Percentiles rank a stretch among this genome's conserved stretches.
These are phyloP conservation scores for Selenicereus undatus DNA, from an alignment of 148 eudicot genomes.

Conservation along the genomic window DNA sequence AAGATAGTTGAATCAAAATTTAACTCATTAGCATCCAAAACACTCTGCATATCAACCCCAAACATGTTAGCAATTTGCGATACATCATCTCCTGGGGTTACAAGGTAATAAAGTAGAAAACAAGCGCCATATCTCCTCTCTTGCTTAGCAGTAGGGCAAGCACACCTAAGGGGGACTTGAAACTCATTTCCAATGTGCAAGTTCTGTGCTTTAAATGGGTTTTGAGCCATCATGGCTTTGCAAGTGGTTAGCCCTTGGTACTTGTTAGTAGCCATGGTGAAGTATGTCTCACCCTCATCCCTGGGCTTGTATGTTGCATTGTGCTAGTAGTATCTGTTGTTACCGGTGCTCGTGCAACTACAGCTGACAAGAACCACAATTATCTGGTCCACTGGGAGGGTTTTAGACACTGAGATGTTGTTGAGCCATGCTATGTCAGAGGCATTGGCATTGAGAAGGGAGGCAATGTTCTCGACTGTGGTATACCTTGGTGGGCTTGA, in stretches of 20 bases:
- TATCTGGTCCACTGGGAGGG: constrained; percentile 32
- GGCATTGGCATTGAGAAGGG: constrained; percentile 41
- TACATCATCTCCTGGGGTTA: constrained; percentile 29
- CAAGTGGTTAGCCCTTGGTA: constrained; percentile 62
- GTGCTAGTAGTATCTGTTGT: constrained; percentile 43
- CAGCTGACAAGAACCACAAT: constrained; percentile 52
- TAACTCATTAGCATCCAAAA: constrained; percentile 60
- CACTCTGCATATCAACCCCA: constrained; percentile 29
- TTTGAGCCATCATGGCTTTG: constrained; percentile 50
- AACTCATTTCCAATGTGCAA: constrained; percentile 21
- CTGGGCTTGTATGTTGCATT: constrained; percentile 43
- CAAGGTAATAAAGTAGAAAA: constrained; percentile 45
- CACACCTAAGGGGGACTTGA: constrained; percentile 60
- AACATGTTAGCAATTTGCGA: constrained; percentile 35
- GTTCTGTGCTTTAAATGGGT: constrained; percentile 12
- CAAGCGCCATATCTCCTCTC: constrained; percentile 27
- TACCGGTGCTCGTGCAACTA: constrained; percentile 28
- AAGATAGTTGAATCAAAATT: constrained; percentile 22
- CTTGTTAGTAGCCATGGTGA: constrained; percentile 41
- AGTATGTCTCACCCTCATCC: constrained; percentile 38
- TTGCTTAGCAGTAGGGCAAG: constrained; percentile 61
- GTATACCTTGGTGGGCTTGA: constrained; percentile 37
- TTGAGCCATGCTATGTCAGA: constrained; percentile 36
- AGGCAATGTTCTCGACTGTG: constrained; percentile 39
- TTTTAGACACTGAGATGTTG: constrained; percentile 32